Conservation (phyloP, 2,329 filamentous ascomycete species). For the Keithomyces neogunnii region DNA sequence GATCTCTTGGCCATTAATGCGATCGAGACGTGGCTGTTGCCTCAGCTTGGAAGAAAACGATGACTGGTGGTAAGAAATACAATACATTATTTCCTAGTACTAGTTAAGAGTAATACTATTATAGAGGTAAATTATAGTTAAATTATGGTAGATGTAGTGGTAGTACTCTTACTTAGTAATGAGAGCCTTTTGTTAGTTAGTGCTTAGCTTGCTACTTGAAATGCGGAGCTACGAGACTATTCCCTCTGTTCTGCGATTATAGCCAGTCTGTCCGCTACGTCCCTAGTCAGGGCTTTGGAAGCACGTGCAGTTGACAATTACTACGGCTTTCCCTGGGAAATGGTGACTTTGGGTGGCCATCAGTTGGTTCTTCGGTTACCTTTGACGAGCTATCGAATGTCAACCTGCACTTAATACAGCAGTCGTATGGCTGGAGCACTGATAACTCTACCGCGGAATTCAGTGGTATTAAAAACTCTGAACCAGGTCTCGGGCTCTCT, state of each 20-base stretch:
- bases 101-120: too few species aligned
- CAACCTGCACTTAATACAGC: not conserved
- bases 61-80: too few species aligned
- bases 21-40: too few species aligned
- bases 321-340: conserved; percentile 8
- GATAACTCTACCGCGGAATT: conserved; percentile 10
- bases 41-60: too few species aligned
- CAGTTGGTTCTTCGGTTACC: too few species aligned
- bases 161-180: too few species aligned
- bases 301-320: not conserved
- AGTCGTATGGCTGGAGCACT: conserved; percentile 11
- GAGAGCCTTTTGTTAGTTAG: too few species aligned
- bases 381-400: too few species aligned
- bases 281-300: not conserved
- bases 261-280: not conserved
- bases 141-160: too few species aligned
- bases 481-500: conserved; percentile 17
- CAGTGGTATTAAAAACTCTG: conserved; percentile 22
- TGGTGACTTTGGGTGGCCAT: conserved; percentile 15
- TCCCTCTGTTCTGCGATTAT: not conserved
- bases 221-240: not conserved
- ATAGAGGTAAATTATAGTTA: too few species aligned
- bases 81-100: too few species aligned
- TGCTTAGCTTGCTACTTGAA: not conserved
- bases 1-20: too few species aligned